Evolutionary conservation across 192 early-diverging fungal species (phyloP), one percentile per base, ranked within the genome.

Genomic region (Coemansia interrupta): DNA sequence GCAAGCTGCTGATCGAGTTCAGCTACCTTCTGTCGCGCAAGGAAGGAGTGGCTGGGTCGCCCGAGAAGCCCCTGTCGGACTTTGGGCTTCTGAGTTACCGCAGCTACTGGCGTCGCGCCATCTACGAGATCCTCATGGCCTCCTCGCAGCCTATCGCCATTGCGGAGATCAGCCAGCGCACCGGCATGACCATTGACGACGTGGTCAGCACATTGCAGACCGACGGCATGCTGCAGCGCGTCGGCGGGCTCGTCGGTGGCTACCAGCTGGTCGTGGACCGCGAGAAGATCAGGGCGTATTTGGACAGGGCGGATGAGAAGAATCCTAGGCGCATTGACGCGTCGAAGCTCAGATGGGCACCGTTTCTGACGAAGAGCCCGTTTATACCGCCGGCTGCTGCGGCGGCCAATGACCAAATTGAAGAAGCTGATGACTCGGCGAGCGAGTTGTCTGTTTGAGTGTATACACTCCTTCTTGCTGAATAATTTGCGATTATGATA

Each of bases 1-100:
- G 95, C n/a, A 86, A 92, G 56, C 76, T 91, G 29, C 68, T 97
- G 57, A 97, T 96, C 28, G 94, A 95, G 62, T 92, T 97, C 52
- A 94, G 90, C 58, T 96, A 96, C 54, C 66, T 92, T 32, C 67
- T 97, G 11, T 85, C 87, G 9, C 88, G 89, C 60, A 80, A 83
- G 23, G 89, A 93, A 48, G 81, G 83, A 43, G 83, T 85, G 53
- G 81, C 85, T 7, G 95, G 95, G 38, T 88, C 92, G 9, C 95
- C 95, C 6, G 95, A 97, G 61, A 86, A 87, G 54, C 95, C 95
- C 0, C 63, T 97, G 17, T 96, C 94, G 13, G 91, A 94, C 57
- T 82, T 96, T 20, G 95, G 95, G 0, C 65, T 93, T 44, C 72
- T 89, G 22, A 91, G 92, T 17, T 97, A 97, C 71, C 78, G 84